Evolutionary conservation across 805 yeast species (phyloP).

Genomic region (Ogataea glucozyma): DNA sequence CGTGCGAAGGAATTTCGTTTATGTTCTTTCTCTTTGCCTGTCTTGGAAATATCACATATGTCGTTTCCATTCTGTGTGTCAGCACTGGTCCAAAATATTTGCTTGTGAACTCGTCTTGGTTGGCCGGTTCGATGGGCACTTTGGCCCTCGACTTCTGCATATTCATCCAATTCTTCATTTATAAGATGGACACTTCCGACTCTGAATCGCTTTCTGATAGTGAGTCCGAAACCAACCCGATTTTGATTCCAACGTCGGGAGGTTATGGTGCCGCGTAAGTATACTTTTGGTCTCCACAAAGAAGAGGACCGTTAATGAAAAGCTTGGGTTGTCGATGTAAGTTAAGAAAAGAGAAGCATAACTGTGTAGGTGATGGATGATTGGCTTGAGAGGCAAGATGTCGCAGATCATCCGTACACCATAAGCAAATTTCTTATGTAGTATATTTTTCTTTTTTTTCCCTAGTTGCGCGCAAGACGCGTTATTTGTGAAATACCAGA

Average conservation of each 20-base stretch:
- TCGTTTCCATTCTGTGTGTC: conserved; percentile 76
- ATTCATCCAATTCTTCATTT: conserved; percentile 81
- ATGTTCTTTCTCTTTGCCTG: conserved; percentile 94
- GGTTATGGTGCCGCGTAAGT: conserved; percentile 15
- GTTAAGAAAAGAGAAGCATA: no score
- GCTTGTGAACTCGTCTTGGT: conserved; percentile 86
- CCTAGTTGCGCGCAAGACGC: no score
- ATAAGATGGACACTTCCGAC: conserved; percentile 44
- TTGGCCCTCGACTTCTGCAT: conserved; percentile 79
- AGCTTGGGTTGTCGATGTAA: no score
- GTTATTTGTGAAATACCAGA: no score
- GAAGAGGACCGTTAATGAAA: no score
- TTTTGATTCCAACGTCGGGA: conserved; percentile 9
- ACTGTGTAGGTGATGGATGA: no score
- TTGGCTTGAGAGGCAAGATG: no score
- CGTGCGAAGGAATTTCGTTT: conserved; percentile 94
- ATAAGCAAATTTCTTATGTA: no score
- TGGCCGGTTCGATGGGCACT: conserved; percentile 89
- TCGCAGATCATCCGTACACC: no score
- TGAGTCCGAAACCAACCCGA: conserved; percentile 20
- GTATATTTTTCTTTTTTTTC: no score
- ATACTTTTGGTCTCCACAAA: no score
- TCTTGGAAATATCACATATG: conserved; percentile 89
- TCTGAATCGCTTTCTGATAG: conserved; percentile 23
- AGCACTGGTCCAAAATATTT: conserved; percentile 70